Evolutionary conservation across 1,284 basidiomycete genomes (phyloP), one percentile per base, ranked within the genome.

Genomic region (Rhodotorula sp.): DNA sequence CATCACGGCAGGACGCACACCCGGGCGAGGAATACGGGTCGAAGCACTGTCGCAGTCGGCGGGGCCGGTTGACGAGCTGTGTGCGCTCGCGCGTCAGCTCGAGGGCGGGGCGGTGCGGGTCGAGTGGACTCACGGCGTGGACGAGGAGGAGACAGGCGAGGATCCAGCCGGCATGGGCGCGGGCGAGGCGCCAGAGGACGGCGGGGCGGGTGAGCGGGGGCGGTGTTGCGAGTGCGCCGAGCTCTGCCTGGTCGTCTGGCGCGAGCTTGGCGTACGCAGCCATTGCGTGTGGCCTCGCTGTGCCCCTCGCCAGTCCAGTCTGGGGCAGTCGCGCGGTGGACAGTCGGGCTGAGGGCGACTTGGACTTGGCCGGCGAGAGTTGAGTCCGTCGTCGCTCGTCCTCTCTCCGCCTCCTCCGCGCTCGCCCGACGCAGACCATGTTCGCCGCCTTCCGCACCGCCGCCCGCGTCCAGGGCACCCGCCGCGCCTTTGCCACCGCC

Each of bases 401-500:
- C 19, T 2, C 27, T 25, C 8, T 7, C 19, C 25, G 8, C 45
- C 4, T 9, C 25, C 16, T 19, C n/a, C n/a, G 16, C n/a, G 7
- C 52, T 14, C 17, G 14, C 16, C 23, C 44, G 53, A n/a, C 16
- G 21, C 19, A 14, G 23, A 4, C 12, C 41, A 65, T 65, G 64
- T 58, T 58, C 34, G 27, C 59, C 52, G 52, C 59, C 14, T 49
- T 67, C 60, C 60, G 49, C 25, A 48, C 55, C 66, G 60, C 50
- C 48, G 54, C 55, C 25, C 61, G 60, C 42, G 42, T 61, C 19
- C 12, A 27, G 23, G 34, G 27, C 25, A 53, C 54, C 27, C 60
- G 55, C 27, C 66, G 66, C 55, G 45, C 58, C n/a, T 70, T 46
- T 55, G 44, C 68, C n/a, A 62, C 63, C 48, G 63, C 68, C 25